phyloP scores from a whole-genome alignment of 192 early-diverging fungal species.

The Backusella liffmaniae region DNA sequence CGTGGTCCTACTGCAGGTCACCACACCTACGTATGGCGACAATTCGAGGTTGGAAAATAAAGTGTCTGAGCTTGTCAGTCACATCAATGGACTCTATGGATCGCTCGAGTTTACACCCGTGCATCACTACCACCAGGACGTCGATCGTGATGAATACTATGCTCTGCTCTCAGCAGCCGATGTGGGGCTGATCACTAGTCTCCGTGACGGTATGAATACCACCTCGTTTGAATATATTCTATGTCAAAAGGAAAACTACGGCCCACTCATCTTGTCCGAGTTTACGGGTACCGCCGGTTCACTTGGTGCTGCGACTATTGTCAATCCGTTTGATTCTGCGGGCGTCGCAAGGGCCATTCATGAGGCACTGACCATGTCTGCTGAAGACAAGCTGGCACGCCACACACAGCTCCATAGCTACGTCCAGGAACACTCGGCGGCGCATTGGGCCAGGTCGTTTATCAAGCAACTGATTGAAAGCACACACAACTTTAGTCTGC shows the following conservation, averaged over 20 bases:
- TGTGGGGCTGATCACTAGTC: conserved; percentile 86
- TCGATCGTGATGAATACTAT: conserved; percentile 97
- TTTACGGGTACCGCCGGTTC: conserved; percentile 95
- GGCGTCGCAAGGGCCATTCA: conserved; percentile 82
- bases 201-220: conserved; percentile 99
- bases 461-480: conserved; percentile 69
- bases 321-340: conserved; percentile 87
- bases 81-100: conserved; percentile 93
- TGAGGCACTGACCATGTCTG: conserved; percentile 63
- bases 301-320: conserved; percentile 73
- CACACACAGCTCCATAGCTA: conserved; percentile 69
- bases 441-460: conserved; percentile 85
- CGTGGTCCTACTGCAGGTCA: conserved; percentile 93
- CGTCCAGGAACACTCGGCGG: conserved; percentile 79
- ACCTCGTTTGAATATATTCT: conserved; percentile 93
- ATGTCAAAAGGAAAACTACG: conserved; percentile 82
- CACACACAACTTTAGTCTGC: conserved; percentile 38
- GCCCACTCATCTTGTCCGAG: conserved; percentile 90
- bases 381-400: conserved; percentile 61
- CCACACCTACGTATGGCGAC: conserved; percentile 76
- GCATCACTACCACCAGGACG: conserved; percentile 88
- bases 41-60: conserved; percentile 75
- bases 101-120: conserved; percentile 95
- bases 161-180: conserved; percentile 94
- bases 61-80: conserved; percentile 85